phyloP scores from a whole-genome alignment of 2,329 filamentous ascomycete genomes.

The Fusarium decemcellulare region DNA sequence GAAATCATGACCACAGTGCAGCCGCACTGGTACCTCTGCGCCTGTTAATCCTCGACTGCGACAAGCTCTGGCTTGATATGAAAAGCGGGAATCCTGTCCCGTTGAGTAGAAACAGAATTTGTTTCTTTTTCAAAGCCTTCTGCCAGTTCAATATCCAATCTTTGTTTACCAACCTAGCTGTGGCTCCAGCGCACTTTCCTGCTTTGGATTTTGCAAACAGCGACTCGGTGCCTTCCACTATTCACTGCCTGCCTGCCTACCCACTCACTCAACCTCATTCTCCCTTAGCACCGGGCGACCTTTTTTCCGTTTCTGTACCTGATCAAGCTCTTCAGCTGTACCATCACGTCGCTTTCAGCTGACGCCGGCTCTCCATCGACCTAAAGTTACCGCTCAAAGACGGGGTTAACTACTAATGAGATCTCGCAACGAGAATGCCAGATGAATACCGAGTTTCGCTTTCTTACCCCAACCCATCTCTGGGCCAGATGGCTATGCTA shows the following conservation, averaged over 20 bases:
- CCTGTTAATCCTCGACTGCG: conserved; percentile 2
- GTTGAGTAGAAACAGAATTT: background rate
- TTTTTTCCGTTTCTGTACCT: background rate
- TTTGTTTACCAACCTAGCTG: background rate
- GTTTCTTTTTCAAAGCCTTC: background rate
- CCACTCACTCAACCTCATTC: background rate
- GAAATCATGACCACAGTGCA: conserved; percentile 34
- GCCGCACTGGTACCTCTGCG: conserved; percentile 7
- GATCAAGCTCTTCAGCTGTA: background rate
- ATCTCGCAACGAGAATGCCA: conserved; percentile 39
- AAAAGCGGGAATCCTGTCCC: conserved; percentile 29
- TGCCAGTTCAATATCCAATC: background rate
- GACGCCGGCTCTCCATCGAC: background rate
- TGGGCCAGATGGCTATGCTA: conserved; percentile 48
- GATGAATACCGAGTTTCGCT: conserved; percentile 49
- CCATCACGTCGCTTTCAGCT: background rate
- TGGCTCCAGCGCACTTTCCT: background rate
- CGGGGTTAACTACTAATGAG: background rate
- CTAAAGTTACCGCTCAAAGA: background rate
- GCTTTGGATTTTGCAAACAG: background rate
- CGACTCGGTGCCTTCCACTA: background rate
- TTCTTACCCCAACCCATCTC: conserved; percentile 51
- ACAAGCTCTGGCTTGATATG: conserved; percentile 34
- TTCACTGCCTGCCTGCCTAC: background rate
- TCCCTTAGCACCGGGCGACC: background rate